These are phyloP conservation scores for Vitis riparia DNA, from an alignment of 164 flowering plant species.

Conservation along the genomic window DNA sequence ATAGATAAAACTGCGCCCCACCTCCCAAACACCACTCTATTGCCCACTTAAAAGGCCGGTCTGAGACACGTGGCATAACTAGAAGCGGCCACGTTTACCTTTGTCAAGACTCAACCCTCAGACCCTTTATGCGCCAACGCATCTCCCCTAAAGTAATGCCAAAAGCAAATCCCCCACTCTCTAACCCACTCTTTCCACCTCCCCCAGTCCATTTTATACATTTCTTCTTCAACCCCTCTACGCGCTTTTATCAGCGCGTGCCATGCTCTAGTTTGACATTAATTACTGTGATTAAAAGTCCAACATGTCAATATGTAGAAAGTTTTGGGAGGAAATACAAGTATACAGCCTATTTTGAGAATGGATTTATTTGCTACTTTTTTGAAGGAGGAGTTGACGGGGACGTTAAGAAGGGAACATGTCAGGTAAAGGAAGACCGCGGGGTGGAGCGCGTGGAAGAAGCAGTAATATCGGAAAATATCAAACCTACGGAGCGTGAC, in stretches of 20 bases:
- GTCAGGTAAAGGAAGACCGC: neutral
- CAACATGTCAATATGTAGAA: too few relatives aligned
- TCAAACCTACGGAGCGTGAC: slow-evolving; percentile 9
- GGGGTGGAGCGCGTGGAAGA: slow-evolving; percentile 3
- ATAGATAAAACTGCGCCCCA: slow-evolving; percentile 19
- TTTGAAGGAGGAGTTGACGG: too few relatives aligned
- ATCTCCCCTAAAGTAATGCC: slow-evolving; percentile 19
- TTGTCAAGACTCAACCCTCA: neutral
- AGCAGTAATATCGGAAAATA: slow-evolving; percentile 7
- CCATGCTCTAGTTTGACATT: too few relatives aligned
- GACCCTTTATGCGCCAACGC: slow-evolving; percentile 21
- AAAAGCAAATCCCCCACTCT: slow-evolving; percentile 15
- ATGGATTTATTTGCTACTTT: too few relatives aligned
- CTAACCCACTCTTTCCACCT: slow-evolving; percentile 11
- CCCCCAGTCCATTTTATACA: neutral
- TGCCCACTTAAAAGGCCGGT: neutral
- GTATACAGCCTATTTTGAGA: too few relatives aligned
- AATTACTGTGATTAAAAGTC: too few relatives aligned
- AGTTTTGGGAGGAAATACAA: too few relatives aligned
- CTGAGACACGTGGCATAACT: neutral
- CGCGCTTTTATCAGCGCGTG: neutral
- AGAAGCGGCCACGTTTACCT: slow-evolving; percentile 1
- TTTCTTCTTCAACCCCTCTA: neutral
- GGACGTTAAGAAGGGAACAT: neutral
- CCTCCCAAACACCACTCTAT: slow-evolving; percentile 9